A percentile compares a stretch with the other conserved stretches of the same genome.
These are phyloP conservation scores for Coniochaeta sp. DNA, from an alignment of 2,329 filamentous ascomycete genomes.

Conservation along the genomic window DNA sequence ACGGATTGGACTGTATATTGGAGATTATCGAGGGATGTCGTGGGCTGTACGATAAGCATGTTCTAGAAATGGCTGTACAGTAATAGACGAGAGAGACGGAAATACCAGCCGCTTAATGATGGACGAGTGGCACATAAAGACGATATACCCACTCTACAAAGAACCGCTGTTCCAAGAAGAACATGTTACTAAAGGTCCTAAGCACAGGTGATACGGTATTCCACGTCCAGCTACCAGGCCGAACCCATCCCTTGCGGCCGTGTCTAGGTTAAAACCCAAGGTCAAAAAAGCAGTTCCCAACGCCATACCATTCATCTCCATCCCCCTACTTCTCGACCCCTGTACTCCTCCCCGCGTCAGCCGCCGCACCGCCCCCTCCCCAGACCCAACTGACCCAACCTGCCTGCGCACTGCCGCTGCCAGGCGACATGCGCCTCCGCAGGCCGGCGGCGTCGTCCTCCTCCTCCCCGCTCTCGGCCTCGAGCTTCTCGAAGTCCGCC, in stretches of 20 bases:
- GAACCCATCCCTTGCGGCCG: not conserved
- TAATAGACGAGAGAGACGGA: not conserved
- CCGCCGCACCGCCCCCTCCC: constrained; percentile 19
- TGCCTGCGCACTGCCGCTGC: constrained; percentile 14
- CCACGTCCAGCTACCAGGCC: not conserved
- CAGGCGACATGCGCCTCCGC: constrained; percentile 10
- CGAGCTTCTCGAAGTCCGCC: constrained; percentile 82
- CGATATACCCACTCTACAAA: not conserved
- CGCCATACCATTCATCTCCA: not conserved
- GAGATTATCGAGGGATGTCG: not conserved
- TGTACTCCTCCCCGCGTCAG: constrained; percentile 22
- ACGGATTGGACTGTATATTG: not conserved
- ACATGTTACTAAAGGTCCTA: not conserved
- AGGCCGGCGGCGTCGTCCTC: constrained; percentile 19
- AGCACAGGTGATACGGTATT: not conserved
- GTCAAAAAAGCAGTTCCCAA: not conserved
- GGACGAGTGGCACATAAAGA: not conserved
- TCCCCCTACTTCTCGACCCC: constrained; percentile 24
- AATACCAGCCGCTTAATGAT: not conserved
- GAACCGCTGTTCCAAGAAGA: not conserved
- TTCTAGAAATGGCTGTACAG: not conserved
- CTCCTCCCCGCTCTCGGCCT: constrained; percentile 61
- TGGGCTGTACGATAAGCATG: not conserved
- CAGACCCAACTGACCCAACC: constrained; percentile 45
- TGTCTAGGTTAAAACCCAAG: constrained; percentile 1